phyloP scores from a whole-genome alignment of 139 green algal genomes.

The Yamagishiella unicocca region DNA sequence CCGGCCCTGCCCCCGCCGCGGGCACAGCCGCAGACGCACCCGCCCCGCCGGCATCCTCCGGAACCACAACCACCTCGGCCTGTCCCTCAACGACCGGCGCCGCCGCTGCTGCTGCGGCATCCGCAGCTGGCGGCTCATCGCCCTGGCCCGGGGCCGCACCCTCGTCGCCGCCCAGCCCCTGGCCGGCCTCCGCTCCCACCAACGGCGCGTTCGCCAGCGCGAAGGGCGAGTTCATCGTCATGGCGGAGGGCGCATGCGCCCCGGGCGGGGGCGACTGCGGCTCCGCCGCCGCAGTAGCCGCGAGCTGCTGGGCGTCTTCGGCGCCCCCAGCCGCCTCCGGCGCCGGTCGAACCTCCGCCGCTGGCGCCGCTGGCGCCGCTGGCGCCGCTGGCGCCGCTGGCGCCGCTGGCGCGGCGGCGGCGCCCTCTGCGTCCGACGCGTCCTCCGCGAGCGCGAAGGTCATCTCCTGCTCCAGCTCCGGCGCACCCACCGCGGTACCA shows the following conservation, averaged over 20 bases:
- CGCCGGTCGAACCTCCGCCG: not conserved
- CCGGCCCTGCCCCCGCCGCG: too few species aligned
- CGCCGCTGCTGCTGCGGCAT: not conserved
- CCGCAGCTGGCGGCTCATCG: too few species aligned
- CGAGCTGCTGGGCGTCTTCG: too few species aligned
- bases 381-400: not conserved
- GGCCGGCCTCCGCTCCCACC: not conserved
- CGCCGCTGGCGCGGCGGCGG: not conserved
- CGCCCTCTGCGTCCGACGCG: not conserved
- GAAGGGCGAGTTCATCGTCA: slow-evolving; percentile 10
- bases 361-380: not conserved
- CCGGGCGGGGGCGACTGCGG: not conserved
- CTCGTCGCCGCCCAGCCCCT: too few species aligned
- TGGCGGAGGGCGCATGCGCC: not conserved
- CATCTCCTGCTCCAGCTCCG: not conserved
- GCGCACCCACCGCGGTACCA: not conserved
- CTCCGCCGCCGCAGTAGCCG: too few species aligned
- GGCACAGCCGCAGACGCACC: too few species aligned
- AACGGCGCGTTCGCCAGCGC: not conserved
- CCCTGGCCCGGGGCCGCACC: too few species aligned
- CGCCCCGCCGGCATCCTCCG: too few species aligned
- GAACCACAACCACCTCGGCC: too few species aligned
- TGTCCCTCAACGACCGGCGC: too few species aligned
- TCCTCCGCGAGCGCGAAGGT: not conserved
- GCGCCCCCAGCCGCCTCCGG: not conserved